Evolutionary conservation across 257 asterid genomes (phyloP).

Genomic region (Coffea canephora): DNA sequence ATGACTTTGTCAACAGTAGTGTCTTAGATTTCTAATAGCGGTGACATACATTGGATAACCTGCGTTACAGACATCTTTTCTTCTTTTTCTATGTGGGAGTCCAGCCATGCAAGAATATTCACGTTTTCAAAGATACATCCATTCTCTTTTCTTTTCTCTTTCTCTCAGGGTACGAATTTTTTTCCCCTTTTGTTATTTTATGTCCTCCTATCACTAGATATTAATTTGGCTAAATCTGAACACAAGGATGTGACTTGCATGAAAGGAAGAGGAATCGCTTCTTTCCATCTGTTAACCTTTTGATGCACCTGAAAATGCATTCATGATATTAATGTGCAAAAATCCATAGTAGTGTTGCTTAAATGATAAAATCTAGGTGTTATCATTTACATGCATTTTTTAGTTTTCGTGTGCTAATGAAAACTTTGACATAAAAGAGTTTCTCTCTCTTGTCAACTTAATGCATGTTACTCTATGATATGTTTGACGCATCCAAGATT

Average conservation of each 20-base stretch:
- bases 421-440: conserved; percentile 21
- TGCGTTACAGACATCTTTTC: conserved; percentile 22
- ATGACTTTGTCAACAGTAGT: neutral
- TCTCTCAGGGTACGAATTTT: conserved; percentile 4
- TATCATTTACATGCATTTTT: conserved; percentile 8
- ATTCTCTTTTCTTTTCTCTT: conserved; percentile 13
- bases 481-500: conserved; percentile 1
- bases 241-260: conserved; percentile 25
- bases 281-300: conserved; percentile 20
- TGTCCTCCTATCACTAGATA: neutral
- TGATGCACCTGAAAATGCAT: conserved; percentile 34
- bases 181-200: no score
- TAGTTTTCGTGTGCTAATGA: conserved; percentile 21
- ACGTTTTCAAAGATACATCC: conserved; percentile 16
- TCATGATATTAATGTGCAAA: conserved; percentile 18
- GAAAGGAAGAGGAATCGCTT: conserved; percentile 28
- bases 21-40: neutral
- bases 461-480: conserved; percentile 30
- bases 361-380: conserved; percentile 20
- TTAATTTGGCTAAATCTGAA: conserved; percentile 7
- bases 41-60: conserved; percentile 25
- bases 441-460: conserved; percentile 23
- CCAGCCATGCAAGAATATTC: conserved; percentile 39
- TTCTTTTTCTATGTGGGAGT: conserved; percentile 19
- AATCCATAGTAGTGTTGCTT: conserved; percentile 2